A percentile compares a stretch with the other conserved stretches of the same genome.
Conservation (phyloP, 257 asterid genomes). For the Lavandula angustifolia region DNA sequence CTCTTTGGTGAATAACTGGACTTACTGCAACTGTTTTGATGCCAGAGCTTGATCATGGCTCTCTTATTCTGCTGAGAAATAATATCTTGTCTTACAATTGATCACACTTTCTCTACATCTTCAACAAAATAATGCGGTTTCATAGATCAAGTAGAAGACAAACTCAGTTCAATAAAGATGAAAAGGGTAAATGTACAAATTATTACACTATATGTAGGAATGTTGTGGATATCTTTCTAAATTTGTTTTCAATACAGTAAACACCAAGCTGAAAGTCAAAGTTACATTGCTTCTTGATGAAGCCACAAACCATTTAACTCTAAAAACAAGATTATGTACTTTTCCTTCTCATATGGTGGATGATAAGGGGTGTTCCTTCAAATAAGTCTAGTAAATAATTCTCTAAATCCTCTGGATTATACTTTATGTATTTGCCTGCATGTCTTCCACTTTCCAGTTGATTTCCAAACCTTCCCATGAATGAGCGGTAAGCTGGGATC, state of each 20-base stretch:
- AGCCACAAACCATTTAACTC: conserved; percentile 48
- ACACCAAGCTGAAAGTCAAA: conserved; percentile 37
- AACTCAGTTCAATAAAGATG: conserved; percentile 35
- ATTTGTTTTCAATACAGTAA: conserved; percentile 32
- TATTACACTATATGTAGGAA: conserved; percentile 44
- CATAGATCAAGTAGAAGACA: conserved; percentile 37
- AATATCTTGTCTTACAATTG: too few relatives aligned
- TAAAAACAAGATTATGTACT: conserved; percentile 43
- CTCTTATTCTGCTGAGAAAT: conserved; percentile 9
- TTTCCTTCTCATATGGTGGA: conserved; percentile 89
- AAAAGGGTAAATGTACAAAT: conserved; percentile 49
- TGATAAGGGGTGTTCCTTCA: conserved; percentile 82
- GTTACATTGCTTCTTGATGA: conserved; percentile 36
- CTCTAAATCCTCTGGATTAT: conserved; percentile 81
- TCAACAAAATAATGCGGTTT: conserved; percentile 27
- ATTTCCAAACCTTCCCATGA: conserved; percentile 81
- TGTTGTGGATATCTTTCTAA: conserved; percentile 39
- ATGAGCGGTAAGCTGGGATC: conserved; percentile 91
- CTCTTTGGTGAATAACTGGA: conserved; percentile 27
- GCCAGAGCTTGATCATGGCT: not conserved
- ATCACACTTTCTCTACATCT: conserved; percentile 11
- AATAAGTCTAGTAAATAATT: conserved; percentile 78
- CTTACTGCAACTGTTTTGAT: conserved; percentile 18
- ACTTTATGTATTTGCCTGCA: conserved; percentile 83
- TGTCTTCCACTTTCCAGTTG: conserved; percentile 86